phyloP scores from a whole-genome alignment of 2,329 filamentous ascomycete species.

The Fusarium brevicatenulatum region DNA sequence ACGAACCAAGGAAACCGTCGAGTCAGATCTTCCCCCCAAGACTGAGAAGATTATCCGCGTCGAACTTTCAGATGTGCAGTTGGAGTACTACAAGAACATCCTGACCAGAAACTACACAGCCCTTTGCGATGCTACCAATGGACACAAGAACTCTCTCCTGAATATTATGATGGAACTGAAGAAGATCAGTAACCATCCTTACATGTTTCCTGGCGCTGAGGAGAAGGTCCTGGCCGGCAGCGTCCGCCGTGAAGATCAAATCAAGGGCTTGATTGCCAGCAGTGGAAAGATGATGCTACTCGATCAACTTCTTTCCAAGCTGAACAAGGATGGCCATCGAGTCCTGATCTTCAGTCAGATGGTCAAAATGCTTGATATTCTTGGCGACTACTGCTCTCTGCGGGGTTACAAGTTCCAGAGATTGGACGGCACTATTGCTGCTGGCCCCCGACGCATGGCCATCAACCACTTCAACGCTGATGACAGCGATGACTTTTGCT shows the following conservation, averaged over 20 bases:
- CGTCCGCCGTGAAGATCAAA: slow-evolving; percentile 84
- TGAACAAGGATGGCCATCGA: slow-evolving; percentile 92
- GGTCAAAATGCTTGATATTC: slow-evolving; percentile 98
- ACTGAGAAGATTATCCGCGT: slow-evolving; percentile 99
- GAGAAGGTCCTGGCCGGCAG: slow-evolving; percentile 86
- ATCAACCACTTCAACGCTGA: slow-evolving; percentile 99
- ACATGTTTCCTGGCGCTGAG: slow-evolving; percentile 96
- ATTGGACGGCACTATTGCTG: slow-evolving; percentile 92
- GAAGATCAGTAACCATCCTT: slow-evolving; percentile 98
- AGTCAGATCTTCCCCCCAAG: slow-evolving; percentile 95
- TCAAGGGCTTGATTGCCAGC: slow-evolving; percentile 93
- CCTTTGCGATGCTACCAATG: slow-evolving; percentile 87
- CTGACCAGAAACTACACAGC: slow-evolving; percentile 96
- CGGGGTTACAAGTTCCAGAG: slow-evolving; percentile 96
- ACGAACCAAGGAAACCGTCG: slow-evolving; percentile 96
- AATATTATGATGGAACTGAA: slow-evolving; percentile 99
- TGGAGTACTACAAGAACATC: slow-evolving; percentile 99
- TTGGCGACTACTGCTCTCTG: slow-evolving; percentile 91
- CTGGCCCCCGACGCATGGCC: slow-evolving; percentile 86
- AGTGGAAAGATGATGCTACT: slow-evolving; percentile 99
- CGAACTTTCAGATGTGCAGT: slow-evolving; percentile 92
- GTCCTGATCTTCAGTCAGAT: slow-evolving; percentile 99
- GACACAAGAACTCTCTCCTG: slow-evolving; percentile 92
- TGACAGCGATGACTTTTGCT: slow-evolving; percentile 94
- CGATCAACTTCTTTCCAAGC: slow-evolving; percentile 91